These are phyloP conservation scores for Cutaneotrichosporon cavernicola DNA, from an alignment of 1,284 basidiomycete species.

Conservation along the genomic window DNA sequence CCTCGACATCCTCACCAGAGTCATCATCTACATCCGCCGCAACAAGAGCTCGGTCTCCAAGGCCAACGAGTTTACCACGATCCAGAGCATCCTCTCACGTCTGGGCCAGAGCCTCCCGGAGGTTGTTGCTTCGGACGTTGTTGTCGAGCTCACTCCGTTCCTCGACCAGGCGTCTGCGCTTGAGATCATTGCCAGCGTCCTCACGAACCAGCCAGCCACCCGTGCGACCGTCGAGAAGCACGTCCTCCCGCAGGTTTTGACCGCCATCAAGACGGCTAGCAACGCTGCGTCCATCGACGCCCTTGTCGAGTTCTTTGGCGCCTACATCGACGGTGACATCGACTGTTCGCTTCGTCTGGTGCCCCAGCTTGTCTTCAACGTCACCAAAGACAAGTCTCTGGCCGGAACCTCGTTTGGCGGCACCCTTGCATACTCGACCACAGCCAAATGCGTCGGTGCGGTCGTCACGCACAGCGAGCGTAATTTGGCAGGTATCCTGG, in stretches of 20 bases:
- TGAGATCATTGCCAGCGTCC: constrained; percentile 66
- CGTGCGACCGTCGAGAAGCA: constrained; percentile 71
- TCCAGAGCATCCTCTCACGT: constrained; percentile 57
- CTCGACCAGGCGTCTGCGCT: constrained; percentile 76
- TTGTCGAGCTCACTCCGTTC: constrained; percentile 72
- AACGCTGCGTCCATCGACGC: constrained; percentile 73
- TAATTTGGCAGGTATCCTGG: constrained; percentile 74
- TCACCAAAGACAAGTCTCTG: constrained; percentile 32
- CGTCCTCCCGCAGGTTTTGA: constrained; percentile 67
- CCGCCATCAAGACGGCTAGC: constrained; percentile 71
- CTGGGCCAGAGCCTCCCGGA: constrained; percentile 65
- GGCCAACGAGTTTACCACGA: constrained; percentile 70
- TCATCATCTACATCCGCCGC: constrained; percentile 73
- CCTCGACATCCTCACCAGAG: constrained; percentile 71
- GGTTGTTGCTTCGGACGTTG: constrained; percentile 63
- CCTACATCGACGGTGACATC: constrained; percentile 75
- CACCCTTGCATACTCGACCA: constrained; percentile 59
- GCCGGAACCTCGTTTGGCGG: constrained; percentile 49
- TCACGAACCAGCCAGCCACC: constrained; percentile 67
- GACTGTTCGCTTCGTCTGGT: constrained; percentile 79
- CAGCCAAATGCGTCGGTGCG: constrained; percentile 77
- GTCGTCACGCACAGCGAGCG: constrained; percentile 68
- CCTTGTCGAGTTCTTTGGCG: constrained; percentile 73
- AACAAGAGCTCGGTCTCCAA: constrained; percentile 75
- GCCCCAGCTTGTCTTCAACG: constrained; percentile 60